Conservation (phyloP, 1,139 yeast species). For the Sugiyamaella grinbergsii region DNA sequence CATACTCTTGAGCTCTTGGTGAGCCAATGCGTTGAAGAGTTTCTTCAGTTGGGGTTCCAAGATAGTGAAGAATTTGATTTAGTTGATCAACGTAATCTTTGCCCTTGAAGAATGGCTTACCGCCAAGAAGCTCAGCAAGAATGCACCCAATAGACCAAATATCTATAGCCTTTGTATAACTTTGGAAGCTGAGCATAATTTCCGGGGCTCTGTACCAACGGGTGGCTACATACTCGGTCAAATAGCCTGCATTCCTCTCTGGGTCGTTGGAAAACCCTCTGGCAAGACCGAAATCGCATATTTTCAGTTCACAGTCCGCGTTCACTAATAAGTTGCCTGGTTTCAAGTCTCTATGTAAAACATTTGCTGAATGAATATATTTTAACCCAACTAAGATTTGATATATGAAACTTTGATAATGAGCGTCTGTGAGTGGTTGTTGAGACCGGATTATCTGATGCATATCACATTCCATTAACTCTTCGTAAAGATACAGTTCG, state of each 20-base stretch:
- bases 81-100: constrained; percentile 95
- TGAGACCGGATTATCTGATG: constrained; percentile 94
- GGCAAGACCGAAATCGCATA: constrained; percentile 96
- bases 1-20: constrained; percentile 87
- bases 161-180: constrained; percentile 93
- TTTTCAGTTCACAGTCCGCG: constrained; percentile 94
- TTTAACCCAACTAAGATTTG: constrained; percentile 92
- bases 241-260: constrained; percentile 82
- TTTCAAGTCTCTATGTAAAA: constrained; percentile 88
- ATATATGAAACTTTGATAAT: constrained; percentile 88
- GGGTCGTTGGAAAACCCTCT: constrained; percentile 89
- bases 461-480: constrained; percentile 97
- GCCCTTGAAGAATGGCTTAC: constrained; percentile 90
- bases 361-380: constrained; percentile 94
- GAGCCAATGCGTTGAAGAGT: constrained; percentile 85
- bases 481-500: constrained; percentile 90
- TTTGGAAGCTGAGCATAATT: constrained; percentile 89
- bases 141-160: constrained; percentile 98
- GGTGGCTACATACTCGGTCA: constrained; percentile 97
- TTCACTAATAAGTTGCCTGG: constrained; percentile 92
- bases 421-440: constrained; percentile 92
- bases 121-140: constrained; percentile 88
- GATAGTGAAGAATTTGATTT: constrained; percentile 77
- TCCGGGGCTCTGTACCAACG: constrained; percentile 99
- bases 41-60: constrained; percentile 90